Base-by-base conservation (phyloP, 495 filamentous ascomycete species). In the Aspergillus olivimuriae region DNA sequence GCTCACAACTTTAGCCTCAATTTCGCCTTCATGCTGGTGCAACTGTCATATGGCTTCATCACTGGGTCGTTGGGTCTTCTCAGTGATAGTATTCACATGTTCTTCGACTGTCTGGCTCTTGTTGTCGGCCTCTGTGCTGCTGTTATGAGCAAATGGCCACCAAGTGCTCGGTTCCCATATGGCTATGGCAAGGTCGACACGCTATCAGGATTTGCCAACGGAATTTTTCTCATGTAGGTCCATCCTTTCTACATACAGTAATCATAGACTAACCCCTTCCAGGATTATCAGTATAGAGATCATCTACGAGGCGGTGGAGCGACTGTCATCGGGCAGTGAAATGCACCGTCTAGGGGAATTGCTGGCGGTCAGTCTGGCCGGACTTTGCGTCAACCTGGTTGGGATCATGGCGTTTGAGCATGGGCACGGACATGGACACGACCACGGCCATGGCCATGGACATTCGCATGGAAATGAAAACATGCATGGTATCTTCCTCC, bases 61-160 rank as follows among this genome's bases (percentile, higher is more conserved):
- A 95, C 89, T 4, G 89, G 92, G 42, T 97, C 94, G 1, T 74
- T 99, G 5, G 92, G 92, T 1, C 74, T 99, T 2, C 80, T 99
- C 4, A 95, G 88, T 52, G 92, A 99, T 63, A 95, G 88, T 56
- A 94, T 99, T 47, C 92, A 99, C 64, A 99, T 99, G 92, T 94
- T 99, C 58, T 99, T 99, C 50, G 92, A 99, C 62, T 99, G 92
- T 51, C 76, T 95, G 11, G 92, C 92, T 15, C 75, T 99, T 16
- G 82, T 85, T 1, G 87, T 97, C 12, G 92, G 92, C 11, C 75
- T 99, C 7, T 87, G 87, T 52, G 92, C 92, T n/a, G 84, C 94
- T 9, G 88, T 99, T 10, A 91, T 94, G 75, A 94, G 87, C 58
- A 97, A 97, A 63, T 96, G 91, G 91, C 89, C 89, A 1, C 84